Percentiles rank a stretch among this genome's conserved stretches.
Evolutionary conservation across 192 early-diverging fungal species (phyloP).

Genomic region (Dimargaris xerosporica): DNA sequence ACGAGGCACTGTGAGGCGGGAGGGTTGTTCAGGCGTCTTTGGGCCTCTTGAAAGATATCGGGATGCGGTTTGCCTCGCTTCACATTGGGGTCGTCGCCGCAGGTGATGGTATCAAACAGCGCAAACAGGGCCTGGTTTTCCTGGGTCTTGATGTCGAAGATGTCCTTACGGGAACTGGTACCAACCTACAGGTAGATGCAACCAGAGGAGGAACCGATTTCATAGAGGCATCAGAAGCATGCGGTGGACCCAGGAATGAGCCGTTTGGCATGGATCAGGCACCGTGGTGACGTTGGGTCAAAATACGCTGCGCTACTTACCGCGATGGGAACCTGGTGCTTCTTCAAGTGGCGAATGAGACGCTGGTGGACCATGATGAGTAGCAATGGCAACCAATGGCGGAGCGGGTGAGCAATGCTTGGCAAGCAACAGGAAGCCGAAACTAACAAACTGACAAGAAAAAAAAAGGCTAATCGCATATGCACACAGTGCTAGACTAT

Average conservation of each 20-base stretch:
- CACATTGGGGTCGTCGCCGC: constrained; percentile 76
- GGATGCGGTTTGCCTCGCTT: constrained; percentile 75
- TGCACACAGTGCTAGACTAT: constrained; percentile 8
- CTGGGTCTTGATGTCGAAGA: constrained; percentile 58
- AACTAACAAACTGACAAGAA: too few species aligned
- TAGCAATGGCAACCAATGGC: too few species aligned
- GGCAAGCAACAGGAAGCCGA: too few species aligned
- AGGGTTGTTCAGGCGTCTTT: constrained; percentile 33
- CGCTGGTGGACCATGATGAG: constrained; percentile 15
- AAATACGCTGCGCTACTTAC: constrained; percentile 13
- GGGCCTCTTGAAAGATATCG: constrained; percentile 73
- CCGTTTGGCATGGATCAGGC: not conserved
- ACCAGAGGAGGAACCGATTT: not conserved
- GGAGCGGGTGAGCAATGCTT: too few species aligned
- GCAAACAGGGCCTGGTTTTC: constrained; percentile 56
- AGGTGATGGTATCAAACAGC: constrained; percentile 68
- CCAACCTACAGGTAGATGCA: constrained; percentile 30
- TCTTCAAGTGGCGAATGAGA: constrained; percentile 58
- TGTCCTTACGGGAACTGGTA: constrained; percentile 63
- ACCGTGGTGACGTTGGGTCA: not conserved
- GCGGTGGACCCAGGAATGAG: too few species aligned
- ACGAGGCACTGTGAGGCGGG: constrained; percentile 54
- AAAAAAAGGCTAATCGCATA: too few species aligned
- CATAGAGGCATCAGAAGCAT: too few species aligned
- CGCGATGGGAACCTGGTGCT: constrained; percentile 61